phyloP scores from a whole-genome alignment of 2,329 filamentous ascomycete genomes.

The Fusarium neocosmosporiellum region DNA sequence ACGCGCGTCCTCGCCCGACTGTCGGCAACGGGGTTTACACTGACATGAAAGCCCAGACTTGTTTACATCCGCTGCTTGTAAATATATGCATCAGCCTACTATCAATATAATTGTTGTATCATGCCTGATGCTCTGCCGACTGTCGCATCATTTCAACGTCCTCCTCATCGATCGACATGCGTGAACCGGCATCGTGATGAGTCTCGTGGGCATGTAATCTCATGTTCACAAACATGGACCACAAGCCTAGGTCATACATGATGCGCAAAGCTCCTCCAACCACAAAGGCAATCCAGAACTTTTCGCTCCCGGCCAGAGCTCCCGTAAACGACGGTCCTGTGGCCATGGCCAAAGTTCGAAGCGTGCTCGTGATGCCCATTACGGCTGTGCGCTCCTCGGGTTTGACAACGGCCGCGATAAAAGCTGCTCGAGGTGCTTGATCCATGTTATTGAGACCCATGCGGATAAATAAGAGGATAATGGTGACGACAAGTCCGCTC shows the following conservation, averaged over 20 bases:
- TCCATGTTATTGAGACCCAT: conserved; percentile 76
- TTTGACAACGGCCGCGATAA: conserved; percentile 74
- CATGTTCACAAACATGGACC: conserved; percentile 69
- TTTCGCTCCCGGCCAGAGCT: conserved; percentile 60
- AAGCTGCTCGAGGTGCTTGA: conserved; percentile 72
- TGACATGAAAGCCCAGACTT: not conserved
- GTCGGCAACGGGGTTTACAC: not conserved
- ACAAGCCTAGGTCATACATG: conserved; percentile 69
- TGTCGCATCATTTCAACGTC: conserved; percentile 15
- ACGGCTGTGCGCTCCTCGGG: conserved; percentile 74
- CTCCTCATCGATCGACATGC: conserved; percentile 25
- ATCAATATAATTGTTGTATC: not conserved
- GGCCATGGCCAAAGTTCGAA: conserved; percentile 69
- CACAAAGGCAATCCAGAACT: conserved; percentile 73
- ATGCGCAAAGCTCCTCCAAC: conserved; percentile 64
- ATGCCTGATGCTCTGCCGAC: conserved; percentile 14
- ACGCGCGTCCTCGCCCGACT: not conserved
- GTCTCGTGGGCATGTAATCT: conserved; percentile 60
- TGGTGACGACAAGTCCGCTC: conserved; percentile 60
- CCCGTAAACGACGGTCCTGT: conserved; percentile 67
- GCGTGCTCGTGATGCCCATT: conserved; percentile 74
- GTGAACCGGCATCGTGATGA: not conserved
- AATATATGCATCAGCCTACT: not conserved
- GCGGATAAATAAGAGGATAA: conserved; percentile 67
- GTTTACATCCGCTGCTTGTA: not conserved